phyloP scores from a whole-genome alignment of 305 asterid genomes.

The Fraxinus ornus region DNA sequence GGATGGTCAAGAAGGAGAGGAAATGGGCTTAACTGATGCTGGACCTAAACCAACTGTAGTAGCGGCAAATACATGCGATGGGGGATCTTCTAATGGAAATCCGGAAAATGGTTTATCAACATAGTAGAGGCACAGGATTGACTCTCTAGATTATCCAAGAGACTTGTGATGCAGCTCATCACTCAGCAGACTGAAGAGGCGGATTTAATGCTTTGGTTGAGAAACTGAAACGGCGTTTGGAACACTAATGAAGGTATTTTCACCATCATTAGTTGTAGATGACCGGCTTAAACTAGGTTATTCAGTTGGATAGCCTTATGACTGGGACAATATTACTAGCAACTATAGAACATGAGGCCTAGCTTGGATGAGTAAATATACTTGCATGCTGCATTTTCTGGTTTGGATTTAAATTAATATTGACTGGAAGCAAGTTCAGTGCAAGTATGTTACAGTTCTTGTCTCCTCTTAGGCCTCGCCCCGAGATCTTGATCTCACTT shows the following conservation, averaged over 20 bases:
- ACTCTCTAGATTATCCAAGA: not conserved
- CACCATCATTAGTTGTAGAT: constrained; percentile 11
- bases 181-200: not conserved
- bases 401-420: not conserved
- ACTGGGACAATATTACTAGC: not conserved
- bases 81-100: constrained; percentile 1
- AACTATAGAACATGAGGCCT: not conserved
- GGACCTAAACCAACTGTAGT: not conserved
- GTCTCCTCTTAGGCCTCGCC: too few relatives aligned
- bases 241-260: not conserved
- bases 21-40: not conserved
- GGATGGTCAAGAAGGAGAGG: constrained; percentile 10
- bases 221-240: not conserved
- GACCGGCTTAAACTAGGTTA: not conserved
- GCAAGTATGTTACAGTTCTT: not conserved
- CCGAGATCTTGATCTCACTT: too few relatives aligned
- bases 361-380: not conserved
- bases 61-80: not conserved
- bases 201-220: not conserved
- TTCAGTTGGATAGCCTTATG: not conserved
- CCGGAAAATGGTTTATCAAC: constrained; percentile 14
- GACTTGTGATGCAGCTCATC: constrained; percentile 16
- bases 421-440: not conserved
- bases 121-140: constrained; percentile 14
- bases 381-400: not conserved